Evolutionary conservation across 495 filamentous ascomycete genomes (phyloP), one percentile per base, ranked within the genome.

Genomic region (Margaritispora aquatica): DNA sequence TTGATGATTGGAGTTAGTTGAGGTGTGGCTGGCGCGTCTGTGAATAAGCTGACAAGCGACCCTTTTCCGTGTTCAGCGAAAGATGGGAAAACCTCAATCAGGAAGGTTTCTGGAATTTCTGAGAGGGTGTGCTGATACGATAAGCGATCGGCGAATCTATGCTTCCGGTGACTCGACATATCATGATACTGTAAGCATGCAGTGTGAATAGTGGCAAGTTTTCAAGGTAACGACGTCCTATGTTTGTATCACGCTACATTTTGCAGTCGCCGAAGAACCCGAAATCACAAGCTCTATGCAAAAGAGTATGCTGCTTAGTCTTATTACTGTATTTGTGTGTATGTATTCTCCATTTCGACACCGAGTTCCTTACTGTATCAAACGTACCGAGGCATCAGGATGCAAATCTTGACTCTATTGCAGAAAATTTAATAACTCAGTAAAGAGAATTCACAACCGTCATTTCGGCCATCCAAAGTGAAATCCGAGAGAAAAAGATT

Each of bases 21-120:
- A 15, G n/a, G 51, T 20, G 51, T 53, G 51, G 51, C 51, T 53
- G 51, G 24, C 51, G 51, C 23, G 51, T 29, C 27, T 44, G 17
- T 44, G 38, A 44, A 29, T 53, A 53, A 53, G 51, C 51, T 53
- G 51, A 53, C 51, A 24, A 26, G 38, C 38, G 38, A 44, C 17
- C 7, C 3, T 7, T n/a, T n/a, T 44, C 15, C 7, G 38, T n/a
- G 11, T 9, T n/a, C 17, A 8, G 8, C 10, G 38, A 44, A 44
- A 34, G 29, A 34, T 44, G 38, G 38, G 19, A 44, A 44, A 44
- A 17, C 38, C 19, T 17, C 5, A 44, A 8, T 3, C 38, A n/a
- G 38, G 38, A 44, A n/a, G 15, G 38, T 44, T 44, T n/a, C 15
- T 7, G 38, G 15, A 44, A 44, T 44, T 9, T 17, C 11, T 10